These are phyloP conservation scores for Noccaea caerulescens DNA, from an alignment of 345 rosid species.

Conservation along the genomic window DNA sequence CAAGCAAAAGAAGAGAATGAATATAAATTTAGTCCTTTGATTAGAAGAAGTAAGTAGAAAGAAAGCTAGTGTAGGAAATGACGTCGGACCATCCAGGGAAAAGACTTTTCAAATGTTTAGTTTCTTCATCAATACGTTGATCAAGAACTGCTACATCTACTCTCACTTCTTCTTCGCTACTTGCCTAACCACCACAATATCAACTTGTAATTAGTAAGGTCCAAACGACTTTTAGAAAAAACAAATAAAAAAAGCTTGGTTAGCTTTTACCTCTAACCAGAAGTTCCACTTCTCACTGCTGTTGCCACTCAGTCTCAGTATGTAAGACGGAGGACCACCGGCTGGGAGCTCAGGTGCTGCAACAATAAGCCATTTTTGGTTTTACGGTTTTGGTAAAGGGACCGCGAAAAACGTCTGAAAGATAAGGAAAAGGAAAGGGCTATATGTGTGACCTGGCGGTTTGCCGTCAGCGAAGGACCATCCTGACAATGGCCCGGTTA, in stretches of 20 bases:
- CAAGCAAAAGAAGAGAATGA: not conserved
- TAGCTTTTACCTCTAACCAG: conserved; percentile 75
- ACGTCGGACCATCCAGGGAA: conserved; percentile 93
- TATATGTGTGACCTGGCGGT: conserved; percentile 60
- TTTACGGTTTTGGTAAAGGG: too few relatives aligned
- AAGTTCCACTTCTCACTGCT: conserved; percentile 79
- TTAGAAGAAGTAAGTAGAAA: conserved; percentile 74
- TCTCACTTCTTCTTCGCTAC: conserved; percentile 53
- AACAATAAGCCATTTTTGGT: conserved; percentile 16
- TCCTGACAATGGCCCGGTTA: conserved; percentile 86
- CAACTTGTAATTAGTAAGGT: not conserved
- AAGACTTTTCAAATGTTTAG: conserved; percentile 63
- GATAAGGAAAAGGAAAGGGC: not conserved
- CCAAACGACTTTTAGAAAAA: not conserved
- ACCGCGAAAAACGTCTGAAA: not conserved
- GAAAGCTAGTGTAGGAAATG: conserved; percentile 64
- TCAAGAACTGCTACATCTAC: conserved; percentile 85
- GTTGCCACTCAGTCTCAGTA: conserved; percentile 79
- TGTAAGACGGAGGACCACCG: conserved; percentile 85
- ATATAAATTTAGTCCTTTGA: not conserved
- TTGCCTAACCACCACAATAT: conserved; percentile 53
- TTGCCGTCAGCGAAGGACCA: conserved; percentile 90
- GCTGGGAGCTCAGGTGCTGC: conserved; percentile 66
- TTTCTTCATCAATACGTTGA: conserved; percentile 65
- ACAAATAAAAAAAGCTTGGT: not conserved